A percentile compares a stretch with the other conserved stretches of the same genome.
Evolutionary conservation across 1,284 basidiomycete genomes (phyloP).

Genomic region (Trichosporon coremiiforme): DNA sequence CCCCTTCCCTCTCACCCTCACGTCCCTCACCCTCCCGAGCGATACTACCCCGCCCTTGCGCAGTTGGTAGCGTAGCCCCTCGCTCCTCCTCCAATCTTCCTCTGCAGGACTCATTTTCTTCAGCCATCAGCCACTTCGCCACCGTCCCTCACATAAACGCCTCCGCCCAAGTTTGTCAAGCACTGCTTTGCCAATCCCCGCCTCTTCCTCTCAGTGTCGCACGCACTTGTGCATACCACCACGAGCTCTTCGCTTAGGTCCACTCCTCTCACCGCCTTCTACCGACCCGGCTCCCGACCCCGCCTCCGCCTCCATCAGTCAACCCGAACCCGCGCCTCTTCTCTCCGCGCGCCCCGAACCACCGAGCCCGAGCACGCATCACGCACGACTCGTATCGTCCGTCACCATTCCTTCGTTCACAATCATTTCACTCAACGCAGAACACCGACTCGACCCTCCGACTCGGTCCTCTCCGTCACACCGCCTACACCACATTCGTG

Average conservation of each 20-base stretch:
- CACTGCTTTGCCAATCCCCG: neutral
- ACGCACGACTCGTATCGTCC: neutral
- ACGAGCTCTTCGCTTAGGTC: neutral
- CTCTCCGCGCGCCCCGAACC: neutral
- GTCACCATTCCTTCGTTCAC: neutral
- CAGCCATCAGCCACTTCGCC: neutral
- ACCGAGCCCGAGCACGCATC: neutral
- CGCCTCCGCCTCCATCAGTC: neutral
- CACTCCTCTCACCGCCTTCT: too few relatives aligned
- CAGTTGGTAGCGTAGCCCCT: neutral
- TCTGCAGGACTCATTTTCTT: neutral
- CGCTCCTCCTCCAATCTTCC: neutral
- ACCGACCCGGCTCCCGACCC: neutral
- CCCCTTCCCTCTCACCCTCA: neutral
- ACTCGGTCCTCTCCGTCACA: neutral
- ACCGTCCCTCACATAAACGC: neutral
- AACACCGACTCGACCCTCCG: too few relatives aligned
- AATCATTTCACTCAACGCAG: neutral
- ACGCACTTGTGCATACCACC: neutral
- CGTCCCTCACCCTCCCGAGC: neutral
- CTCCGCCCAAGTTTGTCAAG: too few relatives aligned
- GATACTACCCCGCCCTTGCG: constrained; percentile 7
- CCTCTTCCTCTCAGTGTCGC: neutral
- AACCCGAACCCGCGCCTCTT: neutral
- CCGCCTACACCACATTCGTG: neutral